These are phyloP conservation scores for Cerioporus squamosus DNA, from an alignment of 1,284 basidiomycete species.

Conservation along the genomic window DNA sequence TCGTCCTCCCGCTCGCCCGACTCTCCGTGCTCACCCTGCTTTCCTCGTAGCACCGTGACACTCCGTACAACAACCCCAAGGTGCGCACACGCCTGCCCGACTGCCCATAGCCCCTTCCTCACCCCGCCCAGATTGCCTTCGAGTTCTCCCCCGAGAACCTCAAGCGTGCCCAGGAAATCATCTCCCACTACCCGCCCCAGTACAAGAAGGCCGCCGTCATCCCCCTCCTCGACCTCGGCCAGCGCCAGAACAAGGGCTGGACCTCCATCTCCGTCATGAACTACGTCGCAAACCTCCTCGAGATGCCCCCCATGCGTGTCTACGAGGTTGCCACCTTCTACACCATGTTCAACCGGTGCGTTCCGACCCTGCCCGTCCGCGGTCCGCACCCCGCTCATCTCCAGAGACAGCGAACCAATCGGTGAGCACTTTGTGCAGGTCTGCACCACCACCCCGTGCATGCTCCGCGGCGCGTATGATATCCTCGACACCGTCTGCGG, in stretches of 20 bases:
- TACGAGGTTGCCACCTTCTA: constrained; percentile 99
- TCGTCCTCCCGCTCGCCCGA: constrained; percentile 8
- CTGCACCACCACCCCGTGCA: constrained; percentile 99
- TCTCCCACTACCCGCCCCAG: constrained; percentile 92
- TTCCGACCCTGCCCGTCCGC: constrained; percentile 3
- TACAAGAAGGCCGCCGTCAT: constrained; percentile 99
- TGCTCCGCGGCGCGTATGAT: constrained; percentile 91
- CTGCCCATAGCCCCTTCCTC: neutral
- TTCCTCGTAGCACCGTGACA: constrained; percentile 83
- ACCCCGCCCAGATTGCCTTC: constrained; percentile 78
- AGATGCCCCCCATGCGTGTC: constrained; percentile 98
- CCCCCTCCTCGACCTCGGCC: constrained; percentile 94
- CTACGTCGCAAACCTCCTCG: constrained; percentile 90
- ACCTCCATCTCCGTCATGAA: constrained; percentile 99
- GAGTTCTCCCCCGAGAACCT: constrained; percentile 83
- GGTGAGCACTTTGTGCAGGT: constrained; percentile 96
- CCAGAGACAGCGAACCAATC: constrained; percentile 79
- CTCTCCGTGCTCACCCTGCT: constrained; percentile 9
- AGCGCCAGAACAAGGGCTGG: constrained; percentile 98
- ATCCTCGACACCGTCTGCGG: constrained; percentile 87
- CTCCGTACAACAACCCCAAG: constrained; percentile 89
- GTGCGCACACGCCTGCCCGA: constrained; percentile 40
- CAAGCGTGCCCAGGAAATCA: constrained; percentile 88
- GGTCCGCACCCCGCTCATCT: neutral
- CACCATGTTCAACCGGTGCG: constrained; percentile 97